Percentiles rank a stretch among this genome's conserved stretches.
These are phyloP conservation scores for Xylaria sp. DNA, from an alignment of 2,329 filamentous ascomycete species.

Conservation along the genomic window DNA sequence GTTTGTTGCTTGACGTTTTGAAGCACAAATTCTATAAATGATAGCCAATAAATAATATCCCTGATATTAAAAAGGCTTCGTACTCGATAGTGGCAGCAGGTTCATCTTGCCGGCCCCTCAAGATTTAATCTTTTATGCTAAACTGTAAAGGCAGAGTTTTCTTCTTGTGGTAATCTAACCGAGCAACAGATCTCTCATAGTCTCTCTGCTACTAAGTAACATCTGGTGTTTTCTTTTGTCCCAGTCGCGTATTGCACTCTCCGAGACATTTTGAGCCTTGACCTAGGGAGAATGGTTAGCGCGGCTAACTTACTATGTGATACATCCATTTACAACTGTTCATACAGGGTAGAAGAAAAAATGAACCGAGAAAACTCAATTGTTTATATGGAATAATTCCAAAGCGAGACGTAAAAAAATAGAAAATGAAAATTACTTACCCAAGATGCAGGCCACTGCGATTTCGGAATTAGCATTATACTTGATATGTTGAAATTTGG, in stretches of 20 bases:
- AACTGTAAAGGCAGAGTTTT: background rate
- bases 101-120: background rate
- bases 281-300: conserved; percentile 27
- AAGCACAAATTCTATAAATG: background rate
- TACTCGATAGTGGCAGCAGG: background rate
- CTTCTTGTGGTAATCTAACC: background rate
- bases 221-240: conserved; percentile 19
- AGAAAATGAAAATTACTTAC: conserved; percentile 35
- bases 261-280: conserved; percentile 30
- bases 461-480: background rate
- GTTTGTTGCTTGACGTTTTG: too few relatives aligned
- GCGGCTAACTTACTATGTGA: background rate
- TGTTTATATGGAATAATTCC: background rate
- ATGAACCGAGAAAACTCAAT: too few relatives aligned
- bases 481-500: background rate
- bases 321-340: background rate
- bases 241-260: conserved; percentile 28
- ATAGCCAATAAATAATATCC: background rate
- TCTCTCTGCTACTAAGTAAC: background rate
- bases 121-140: background rate
- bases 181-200: background rate
- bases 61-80: background rate
- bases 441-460: conserved; percentile 44
- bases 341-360: background rate
- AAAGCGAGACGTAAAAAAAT: background rate